These are phyloP conservation scores for Cymbidium sinense DNA, from an alignment of 106 monocot species.

Conservation along the genomic window DNA sequence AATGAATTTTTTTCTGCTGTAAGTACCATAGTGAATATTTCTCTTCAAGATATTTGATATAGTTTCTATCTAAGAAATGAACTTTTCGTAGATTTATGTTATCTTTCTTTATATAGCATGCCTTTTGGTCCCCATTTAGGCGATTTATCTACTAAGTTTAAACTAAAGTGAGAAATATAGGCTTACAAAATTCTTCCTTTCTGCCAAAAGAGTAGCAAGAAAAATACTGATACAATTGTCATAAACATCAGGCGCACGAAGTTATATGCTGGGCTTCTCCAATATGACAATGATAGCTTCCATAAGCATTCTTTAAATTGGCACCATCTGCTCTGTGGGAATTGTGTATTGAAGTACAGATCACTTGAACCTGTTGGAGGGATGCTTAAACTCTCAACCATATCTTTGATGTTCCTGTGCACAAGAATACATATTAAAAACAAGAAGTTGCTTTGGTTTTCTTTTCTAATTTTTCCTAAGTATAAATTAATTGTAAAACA, in stretches of 20 bases:
- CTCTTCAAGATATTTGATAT: too few species aligned
- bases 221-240: neutral
- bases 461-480: too few species aligned
- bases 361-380: constrained; percentile 2
- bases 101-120: too few species aligned
- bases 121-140: too few species aligned
- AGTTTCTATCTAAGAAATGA: too few species aligned
- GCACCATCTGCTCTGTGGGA: neutral
- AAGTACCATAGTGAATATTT: too few species aligned
- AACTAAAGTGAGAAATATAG: neutral
- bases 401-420: constrained; percentile 2
- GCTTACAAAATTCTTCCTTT: constrained; percentile 14
- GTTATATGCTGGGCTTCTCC: constrained; percentile 19
- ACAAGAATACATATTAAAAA: neutral
- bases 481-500: too few species aligned
- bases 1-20: too few species aligned
- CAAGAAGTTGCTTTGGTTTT: too few species aligned
- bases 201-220: constrained; percentile 15
- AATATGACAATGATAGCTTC: constrained; percentile 13
- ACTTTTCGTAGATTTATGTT: too few species aligned
- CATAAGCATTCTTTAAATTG: constrained; percentile 17
- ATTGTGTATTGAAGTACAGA: constrained; percentile 4
- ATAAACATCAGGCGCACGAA: constrained; percentile 3
- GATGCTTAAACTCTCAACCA: neutral
- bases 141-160: too few species aligned